Percentiles rank a stretch among this genome's conserved stretches.
These are phyloP conservation scores for Zoysia matrella DNA, from an alignment of 202 grass and related monocot genomes.

Conservation along the genomic window DNA sequence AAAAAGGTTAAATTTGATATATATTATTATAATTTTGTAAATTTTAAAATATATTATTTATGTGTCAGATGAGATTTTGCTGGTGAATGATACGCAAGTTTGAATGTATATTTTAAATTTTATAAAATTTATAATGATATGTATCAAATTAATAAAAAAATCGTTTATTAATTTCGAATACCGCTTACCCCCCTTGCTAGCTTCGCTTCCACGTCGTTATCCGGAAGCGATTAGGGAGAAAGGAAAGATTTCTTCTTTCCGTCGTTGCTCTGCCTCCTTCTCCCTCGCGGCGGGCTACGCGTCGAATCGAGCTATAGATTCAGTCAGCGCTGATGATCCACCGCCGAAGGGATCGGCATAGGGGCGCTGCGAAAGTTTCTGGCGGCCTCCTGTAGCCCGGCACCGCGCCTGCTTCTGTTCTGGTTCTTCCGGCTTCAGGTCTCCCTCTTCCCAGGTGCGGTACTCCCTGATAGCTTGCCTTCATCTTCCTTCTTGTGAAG, in stretches of 20 bases:
- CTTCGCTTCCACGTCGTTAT: slow-evolving; percentile 43
- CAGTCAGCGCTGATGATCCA: slow-evolving; percentile 30
- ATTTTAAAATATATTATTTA: too few species aligned
- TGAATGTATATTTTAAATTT: too few species aligned
- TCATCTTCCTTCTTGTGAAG: neutral
- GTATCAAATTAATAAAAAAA: neutral
- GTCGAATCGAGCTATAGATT: neutral
- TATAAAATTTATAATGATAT: too few species aligned
- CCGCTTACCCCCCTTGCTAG: neutral
- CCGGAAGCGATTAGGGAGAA: neutral
- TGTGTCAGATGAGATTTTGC: too few species aligned
- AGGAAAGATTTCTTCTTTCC: neutral
- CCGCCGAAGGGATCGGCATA: neutral
- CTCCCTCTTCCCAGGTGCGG: neutral
- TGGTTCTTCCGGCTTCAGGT: neutral
- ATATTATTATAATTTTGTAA: too few species aligned
- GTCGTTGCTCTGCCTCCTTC: neutral
- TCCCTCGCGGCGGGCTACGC: slow-evolving; percentile 8
- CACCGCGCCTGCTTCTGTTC: neutral
- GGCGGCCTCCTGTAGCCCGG: neutral
- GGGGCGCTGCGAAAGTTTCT: neutral
- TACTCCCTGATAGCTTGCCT: too few species aligned
- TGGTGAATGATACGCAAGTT: too few species aligned
- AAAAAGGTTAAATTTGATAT: neutral
- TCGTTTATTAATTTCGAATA: neutral